These are phyloP conservation scores for Rhizopus sp. DNA, from an alignment of 371 early-diverging fungal genomes.

Conservation along the genomic window DNA sequence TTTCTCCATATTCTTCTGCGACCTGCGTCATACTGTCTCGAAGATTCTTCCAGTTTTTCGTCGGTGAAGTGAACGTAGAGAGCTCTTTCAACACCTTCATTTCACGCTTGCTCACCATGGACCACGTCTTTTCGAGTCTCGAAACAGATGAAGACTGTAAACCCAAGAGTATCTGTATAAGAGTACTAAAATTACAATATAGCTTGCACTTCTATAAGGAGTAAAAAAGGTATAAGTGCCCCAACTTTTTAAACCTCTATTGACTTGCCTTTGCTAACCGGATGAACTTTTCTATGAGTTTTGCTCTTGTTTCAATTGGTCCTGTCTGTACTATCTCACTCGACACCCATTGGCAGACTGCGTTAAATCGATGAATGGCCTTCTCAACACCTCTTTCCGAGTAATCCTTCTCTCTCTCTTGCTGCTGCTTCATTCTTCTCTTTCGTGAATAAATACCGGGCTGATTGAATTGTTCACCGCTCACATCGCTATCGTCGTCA, in stretches of 20 bases:
- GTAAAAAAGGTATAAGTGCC: neutral
- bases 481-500: neutral
- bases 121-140: constrained; percentile 64
- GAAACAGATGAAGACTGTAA: constrained; percentile 65
- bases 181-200: constrained; percentile 66
- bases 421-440: constrained; percentile 24
- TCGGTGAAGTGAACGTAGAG: constrained; percentile 48
- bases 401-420: constrained; percentile 6
- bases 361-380: constrained; percentile 68
- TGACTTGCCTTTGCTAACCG: constrained; percentile 63
- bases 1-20: constrained; percentile 61
- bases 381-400: constrained; percentile 53
- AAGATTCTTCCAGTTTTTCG: constrained; percentile 53
- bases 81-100: constrained; percentile 58
- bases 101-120: constrained; percentile 50
- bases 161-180: constrained; percentile 65
- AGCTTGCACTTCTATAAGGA: constrained; percentile 56
- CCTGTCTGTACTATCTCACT: constrained; percentile 65
- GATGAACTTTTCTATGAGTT: constrained; percentile 73
- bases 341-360: constrained; percentile 75
- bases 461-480: neutral
- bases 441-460: constrained; percentile 23
- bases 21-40: constrained; percentile 65
- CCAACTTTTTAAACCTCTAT: too few species aligned
- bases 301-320: constrained; percentile 56